Percentiles rank a stretch among this genome's conserved stretches.
Conservation (phyloP, 805 yeast species). For the Yamadazyma ubonensis region DNA sequence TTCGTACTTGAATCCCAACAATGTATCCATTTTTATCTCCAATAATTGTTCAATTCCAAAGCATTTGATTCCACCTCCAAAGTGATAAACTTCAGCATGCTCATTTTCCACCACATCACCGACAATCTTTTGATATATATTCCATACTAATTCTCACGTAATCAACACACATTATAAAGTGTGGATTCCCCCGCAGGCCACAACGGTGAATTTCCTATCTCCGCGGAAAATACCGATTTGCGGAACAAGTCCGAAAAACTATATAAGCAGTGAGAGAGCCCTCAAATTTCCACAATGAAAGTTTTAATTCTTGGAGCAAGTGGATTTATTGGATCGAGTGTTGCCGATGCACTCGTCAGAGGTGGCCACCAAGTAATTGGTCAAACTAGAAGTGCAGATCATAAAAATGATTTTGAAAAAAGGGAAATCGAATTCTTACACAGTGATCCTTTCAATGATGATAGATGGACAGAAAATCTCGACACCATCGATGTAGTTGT, state of each 20-base stretch:
- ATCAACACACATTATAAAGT: too few species aligned
- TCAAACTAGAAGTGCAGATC: slow-evolving; percentile 6
- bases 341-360: not conserved
- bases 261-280: not conserved
- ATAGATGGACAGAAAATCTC: slow-evolving; percentile 9
- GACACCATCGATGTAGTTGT: slow-evolving; percentile 8
- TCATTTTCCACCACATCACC: too few species aligned
- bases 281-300: not conserved
- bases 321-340: slow-evolving; percentile 10
- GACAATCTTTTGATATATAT: too few species aligned
- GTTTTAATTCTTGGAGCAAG: slow-evolving; percentile 10
- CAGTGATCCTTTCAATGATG: slow-evolving; percentile 9
- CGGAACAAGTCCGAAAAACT: not conserved
- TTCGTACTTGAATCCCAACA: too few species aligned
- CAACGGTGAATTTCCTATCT: too few species aligned
- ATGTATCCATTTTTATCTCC: too few species aligned
- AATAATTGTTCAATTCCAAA: too few species aligned
- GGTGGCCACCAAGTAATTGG: slow-evolving; percentile 11
- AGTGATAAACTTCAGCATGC: too few species aligned
- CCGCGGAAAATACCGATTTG: not conserved
- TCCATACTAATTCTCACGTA: too few species aligned
- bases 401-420: slow-evolving; percentile 6
- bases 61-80: too few species aligned
- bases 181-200: too few species aligned
- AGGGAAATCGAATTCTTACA: slow-evolving; percentile 9